Evolutionary conservation across 2,329 filamentous ascomycete genomes (phyloP), one percentile per base, ranked within the genome.

Genomic region (Aspergillus intermedius): DNA sequence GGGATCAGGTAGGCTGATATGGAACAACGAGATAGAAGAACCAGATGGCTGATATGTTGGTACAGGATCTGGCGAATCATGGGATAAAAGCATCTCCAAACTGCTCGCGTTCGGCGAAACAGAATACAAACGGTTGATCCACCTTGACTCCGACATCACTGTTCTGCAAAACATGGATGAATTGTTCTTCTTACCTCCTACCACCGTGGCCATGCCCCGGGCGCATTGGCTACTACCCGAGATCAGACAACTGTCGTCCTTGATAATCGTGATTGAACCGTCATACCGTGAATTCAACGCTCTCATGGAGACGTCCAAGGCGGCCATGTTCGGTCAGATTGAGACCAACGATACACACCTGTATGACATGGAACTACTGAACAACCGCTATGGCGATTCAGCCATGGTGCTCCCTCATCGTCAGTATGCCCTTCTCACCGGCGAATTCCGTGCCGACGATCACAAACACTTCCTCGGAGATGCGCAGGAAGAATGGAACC

Each of bases 301-400:
- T 2, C 55, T 70, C 39, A 59, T 63, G 49, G 61, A 64, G 13
- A 46, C 46, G 4, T 58, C 59, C 10, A 49, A 61, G 32, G 54
- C 60, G 8, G 61, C 59, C 2, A 49, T 58, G 35, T 54, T 58
- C 15, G 65, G 63, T 12, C 64, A 68, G 45, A 46, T 65, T 25
- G 47, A 56, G 15, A 22, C 54, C 10, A 58, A 59, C 23, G 43
- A 54, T 9, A 53, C 51, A 4, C 43, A 53, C 5, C 53, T 54
- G 34, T 84, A 79, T 50, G 84, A 87, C 51, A 86, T 86, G 83
- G 82, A 86, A 56, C 70, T 87, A 1, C 66, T 86, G 42, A 86
- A 88, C 55, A 68, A 77, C 9, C 75, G 82, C 5, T 87, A 84
- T 54, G 72, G 68, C 2, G 71, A 79, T 37, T 78, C 65, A 23